Conservation (phyloP, 768 basidiomycete species). For the Mycena pura region DNA sequence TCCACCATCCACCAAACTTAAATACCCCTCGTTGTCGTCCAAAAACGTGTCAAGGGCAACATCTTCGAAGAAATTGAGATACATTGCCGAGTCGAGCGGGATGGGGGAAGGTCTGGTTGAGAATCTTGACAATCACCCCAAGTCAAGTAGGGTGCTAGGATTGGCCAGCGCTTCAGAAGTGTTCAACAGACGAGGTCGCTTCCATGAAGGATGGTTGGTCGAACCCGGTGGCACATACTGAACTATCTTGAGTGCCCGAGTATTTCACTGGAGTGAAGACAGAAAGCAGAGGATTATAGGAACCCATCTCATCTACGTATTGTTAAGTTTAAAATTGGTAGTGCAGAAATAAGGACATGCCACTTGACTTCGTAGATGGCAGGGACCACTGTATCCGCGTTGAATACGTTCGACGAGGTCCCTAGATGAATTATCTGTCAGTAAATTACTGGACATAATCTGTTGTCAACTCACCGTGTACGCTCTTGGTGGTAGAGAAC, state of each 20-base stretch:
- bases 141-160: background rate
- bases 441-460: slow-evolving; percentile 21
- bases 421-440: slow-evolving; percentile 42
- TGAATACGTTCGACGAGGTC: slow-evolving; percentile 13
- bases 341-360: background rate
- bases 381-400: slow-evolving; percentile 16
- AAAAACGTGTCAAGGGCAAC: slow-evolving; percentile 45
- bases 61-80: slow-evolving; percentile 47
- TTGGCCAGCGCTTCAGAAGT: background rate
- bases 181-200: slow-evolving; percentile 48
- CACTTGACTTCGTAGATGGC: slow-evolving; percentile 22
- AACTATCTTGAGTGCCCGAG: slow-evolving; percentile 51
- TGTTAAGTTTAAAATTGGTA: background rate
- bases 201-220: slow-evolving; percentile 60
- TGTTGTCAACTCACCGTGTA: background rate
- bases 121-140: background rate
- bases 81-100: background rate
- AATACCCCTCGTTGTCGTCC: slow-evolving; percentile 44
- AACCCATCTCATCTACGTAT: slow-evolving; percentile 50
- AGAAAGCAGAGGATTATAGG: slow-evolving; percentile 56
- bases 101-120: slow-evolving; percentile 31
- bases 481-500: slow-evolving; percentile 31
- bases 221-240: slow-evolving; percentile 59
- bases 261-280: slow-evolving; percentile 53
- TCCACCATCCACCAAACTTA: slow-evolving; percentile 61